Evolutionary conservation across 768 basidiomycete species (phyloP).

Genomic region (Porphyrellus cyaneotinctus): DNA sequence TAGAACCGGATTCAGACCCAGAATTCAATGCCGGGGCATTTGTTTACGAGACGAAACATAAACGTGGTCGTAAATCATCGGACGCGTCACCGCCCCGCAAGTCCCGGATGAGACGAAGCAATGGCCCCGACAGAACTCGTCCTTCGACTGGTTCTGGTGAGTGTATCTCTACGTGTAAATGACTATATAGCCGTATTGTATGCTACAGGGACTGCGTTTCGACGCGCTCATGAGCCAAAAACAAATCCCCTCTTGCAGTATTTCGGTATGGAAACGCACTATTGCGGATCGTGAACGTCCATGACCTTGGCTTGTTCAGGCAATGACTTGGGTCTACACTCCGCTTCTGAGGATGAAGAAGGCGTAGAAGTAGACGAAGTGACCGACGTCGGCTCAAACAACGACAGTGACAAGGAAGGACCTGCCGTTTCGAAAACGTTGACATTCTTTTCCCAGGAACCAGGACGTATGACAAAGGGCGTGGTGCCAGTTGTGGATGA

Average conservation of each 20-base stretch:
- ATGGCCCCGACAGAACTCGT: conserved; percentile 1
- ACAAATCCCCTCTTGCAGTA: conserved; percentile 46
- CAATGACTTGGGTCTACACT: conserved; percentile 45
- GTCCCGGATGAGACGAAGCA: conserved; percentile 13
- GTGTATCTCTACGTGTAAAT: not conserved
- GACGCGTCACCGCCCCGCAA: conserved; percentile 16
- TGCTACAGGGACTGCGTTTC: not conserved
- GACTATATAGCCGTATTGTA: not conserved
- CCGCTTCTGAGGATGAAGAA: conserved; percentile 44
- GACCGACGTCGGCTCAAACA: conserved; percentile 15
- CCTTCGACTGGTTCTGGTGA: conserved; percentile 13
- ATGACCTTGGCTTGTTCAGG: conserved; percentile 22
- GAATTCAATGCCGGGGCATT: conserved; percentile 32
- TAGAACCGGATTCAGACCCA: conserved; percentile 33
- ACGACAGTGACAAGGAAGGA: conserved; percentile 23
- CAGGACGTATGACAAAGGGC: not conserved
- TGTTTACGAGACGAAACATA: conserved; percentile 26
- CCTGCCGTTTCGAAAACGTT: conserved; percentile 25
- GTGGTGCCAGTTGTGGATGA: conserved; percentile 10
- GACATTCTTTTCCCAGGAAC: conserved; percentile 11
- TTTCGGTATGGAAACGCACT: conserved; percentile 38
- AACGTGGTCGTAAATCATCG: conserved; percentile 15
- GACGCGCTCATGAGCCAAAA: conserved; percentile 2
- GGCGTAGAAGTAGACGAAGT: conserved; percentile 17
- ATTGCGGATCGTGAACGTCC: not conserved